A percentile compares a stretch with the other conserved stretches of the same genome.
These are phyloP conservation scores for Trichoderma citrinoviride DNA, from an alignment of 2,329 filamentous ascomycete species.

Conservation along the genomic window DNA sequence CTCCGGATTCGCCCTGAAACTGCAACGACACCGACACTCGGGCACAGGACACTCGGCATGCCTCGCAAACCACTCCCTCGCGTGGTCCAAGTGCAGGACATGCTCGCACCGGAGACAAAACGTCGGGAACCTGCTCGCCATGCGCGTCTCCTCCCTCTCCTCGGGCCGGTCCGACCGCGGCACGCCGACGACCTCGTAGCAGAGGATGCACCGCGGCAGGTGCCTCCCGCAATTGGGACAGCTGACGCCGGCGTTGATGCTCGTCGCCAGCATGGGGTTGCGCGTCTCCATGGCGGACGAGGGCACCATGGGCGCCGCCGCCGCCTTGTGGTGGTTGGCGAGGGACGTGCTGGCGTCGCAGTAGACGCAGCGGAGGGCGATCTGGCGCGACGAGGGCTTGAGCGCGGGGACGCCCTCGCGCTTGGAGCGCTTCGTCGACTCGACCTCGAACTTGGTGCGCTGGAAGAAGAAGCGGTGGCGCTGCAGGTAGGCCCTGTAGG, in stretches of 20 bases:
- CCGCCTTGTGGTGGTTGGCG: conserved; percentile 37
- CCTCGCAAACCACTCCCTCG: conserved; percentile 62
- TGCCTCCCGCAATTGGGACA: conserved; percentile 66
- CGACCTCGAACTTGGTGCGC: conserved; percentile 74
- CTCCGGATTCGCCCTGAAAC: conserved; percentile 59
- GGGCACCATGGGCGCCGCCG: conserved; percentile 23
- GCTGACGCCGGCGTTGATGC: conserved; percentile 59
- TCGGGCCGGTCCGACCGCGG: conserved; percentile 59
- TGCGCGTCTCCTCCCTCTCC: conserved; percentile 46
- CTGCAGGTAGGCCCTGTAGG: conserved; percentile 69
- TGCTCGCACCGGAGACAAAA: conserved; percentile 69
- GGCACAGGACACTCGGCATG: conserved; percentile 67
- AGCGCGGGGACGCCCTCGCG: conserved; percentile 61
- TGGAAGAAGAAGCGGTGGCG: conserved; percentile 72
- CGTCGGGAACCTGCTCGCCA: conserved; percentile 61
- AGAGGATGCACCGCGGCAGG: conserved; percentile 65
- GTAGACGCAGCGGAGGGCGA: conserved; percentile 73
- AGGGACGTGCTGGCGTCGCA: conserved; percentile 63
- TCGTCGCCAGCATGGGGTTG: conserved; percentile 59
- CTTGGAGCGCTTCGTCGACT: conserved; percentile 68
- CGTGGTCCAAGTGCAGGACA: conserved; percentile 65
- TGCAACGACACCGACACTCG: conserved; percentile 65
- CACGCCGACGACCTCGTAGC: conserved; percentile 63
- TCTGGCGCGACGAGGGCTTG: conserved; percentile 63
- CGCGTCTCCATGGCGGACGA: conserved; percentile 37